These are phyloP conservation scores for Physcomitrellopsis africana DNA, from an alignment of 225 moss, liverwort and hornwort species.

Conservation along the genomic window DNA sequence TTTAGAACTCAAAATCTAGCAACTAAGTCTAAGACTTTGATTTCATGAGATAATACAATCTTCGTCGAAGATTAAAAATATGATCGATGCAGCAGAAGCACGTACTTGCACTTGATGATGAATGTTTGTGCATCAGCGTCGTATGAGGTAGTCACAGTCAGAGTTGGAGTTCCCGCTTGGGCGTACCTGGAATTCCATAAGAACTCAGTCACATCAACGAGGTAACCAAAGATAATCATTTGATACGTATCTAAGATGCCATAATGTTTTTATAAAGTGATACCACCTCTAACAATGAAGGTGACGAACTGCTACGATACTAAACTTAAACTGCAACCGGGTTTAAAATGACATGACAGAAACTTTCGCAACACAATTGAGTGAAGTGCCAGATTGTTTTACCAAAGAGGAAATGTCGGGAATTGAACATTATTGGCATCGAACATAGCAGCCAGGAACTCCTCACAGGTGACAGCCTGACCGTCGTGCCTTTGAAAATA, in stretches of 20 bases:
- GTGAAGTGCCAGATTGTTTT: conserved; percentile 21
- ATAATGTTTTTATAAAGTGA: background rate
- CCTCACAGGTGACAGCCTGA: conserved; percentile 98
- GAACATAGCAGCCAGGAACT: conserved; percentile 93
- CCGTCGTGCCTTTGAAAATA: conserved; percentile 95
- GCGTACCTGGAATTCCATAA: conserved; percentile 49
- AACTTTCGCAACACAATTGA: background rate
- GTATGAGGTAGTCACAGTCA: conserved; percentile 74
- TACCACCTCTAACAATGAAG: background rate
- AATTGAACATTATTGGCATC: conserved; percentile 82
- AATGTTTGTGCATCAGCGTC: conserved; percentile 67
- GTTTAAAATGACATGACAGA: background rate
- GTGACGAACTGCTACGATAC: background rate
- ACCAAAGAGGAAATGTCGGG: conserved; percentile 86
- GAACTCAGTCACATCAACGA: background rate
- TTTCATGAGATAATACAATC: conserved; percentile 1
- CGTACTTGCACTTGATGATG: conserved; percentile 80
- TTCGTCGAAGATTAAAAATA: background rate
- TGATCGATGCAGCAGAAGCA: conserved; percentile 1
- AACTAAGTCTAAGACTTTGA: background rate
- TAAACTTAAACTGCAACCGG: background rate
- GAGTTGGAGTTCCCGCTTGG: conserved; percentile 85
- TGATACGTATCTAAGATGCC: background rate
- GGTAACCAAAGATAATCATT: background rate
- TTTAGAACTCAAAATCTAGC: background rate